Conservation (phyloP, 2,329 filamentous ascomycete species). For the Teratosphaeria gauchensis region DNA sequence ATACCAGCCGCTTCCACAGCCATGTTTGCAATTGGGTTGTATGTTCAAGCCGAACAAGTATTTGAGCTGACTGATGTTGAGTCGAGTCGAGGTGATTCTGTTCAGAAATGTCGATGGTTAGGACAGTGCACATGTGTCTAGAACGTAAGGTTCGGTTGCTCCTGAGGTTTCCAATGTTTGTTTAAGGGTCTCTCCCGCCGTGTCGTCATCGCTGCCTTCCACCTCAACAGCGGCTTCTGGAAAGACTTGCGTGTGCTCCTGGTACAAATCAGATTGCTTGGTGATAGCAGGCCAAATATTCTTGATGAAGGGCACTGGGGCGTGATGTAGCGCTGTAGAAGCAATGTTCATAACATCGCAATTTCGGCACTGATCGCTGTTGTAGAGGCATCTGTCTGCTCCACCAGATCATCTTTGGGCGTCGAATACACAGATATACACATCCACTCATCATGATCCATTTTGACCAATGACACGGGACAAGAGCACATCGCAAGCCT, state of each 20-base stretch:
- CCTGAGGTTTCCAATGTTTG: not conserved
- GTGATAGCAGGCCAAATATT: no score
- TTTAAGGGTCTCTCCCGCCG: not conserved
- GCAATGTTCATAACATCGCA: no score
- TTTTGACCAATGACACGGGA: no score
- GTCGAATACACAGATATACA: no score
- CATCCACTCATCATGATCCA: no score
- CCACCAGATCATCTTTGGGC: no score
- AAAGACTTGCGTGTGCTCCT: not conserved
- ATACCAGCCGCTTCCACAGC: constrained; percentile 34
- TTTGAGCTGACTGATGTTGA: not conserved
- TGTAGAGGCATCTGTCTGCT: no score
- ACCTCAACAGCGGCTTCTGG: not conserved
- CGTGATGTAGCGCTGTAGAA: no score
- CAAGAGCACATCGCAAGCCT: no score
- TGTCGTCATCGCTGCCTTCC: not conserved
- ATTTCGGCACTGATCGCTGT: no score
- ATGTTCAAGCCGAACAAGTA: not conserved
- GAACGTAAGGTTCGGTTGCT: not conserved
- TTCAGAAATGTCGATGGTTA: not conserved
- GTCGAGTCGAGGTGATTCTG: not conserved
- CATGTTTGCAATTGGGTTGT: not conserved
- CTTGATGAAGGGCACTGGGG: no score
- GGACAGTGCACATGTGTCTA: not conserved
- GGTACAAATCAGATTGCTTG: no score